These are phyloP conservation scores for Rhizopus arrhizus DNA, from an alignment of 371 early-diverging fungal species.

Conservation along the genomic window DNA sequence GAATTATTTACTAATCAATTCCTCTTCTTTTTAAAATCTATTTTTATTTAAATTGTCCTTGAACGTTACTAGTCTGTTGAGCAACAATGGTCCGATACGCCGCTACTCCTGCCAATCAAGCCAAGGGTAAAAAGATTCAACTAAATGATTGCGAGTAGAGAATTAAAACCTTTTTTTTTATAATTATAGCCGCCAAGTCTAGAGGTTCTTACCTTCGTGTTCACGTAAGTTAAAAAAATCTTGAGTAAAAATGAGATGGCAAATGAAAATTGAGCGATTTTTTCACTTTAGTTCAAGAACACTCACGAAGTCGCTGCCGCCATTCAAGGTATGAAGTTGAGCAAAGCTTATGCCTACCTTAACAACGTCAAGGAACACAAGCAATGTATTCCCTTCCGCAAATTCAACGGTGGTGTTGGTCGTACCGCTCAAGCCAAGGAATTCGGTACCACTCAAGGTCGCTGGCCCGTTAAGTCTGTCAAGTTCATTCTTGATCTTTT, in stretches of 20 bases:
- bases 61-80: slow-evolving; percentile 8
- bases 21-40: not conserved
- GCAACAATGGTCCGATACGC: slow-evolving; percentile 41
- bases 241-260: too few species aligned
- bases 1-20: not conserved
- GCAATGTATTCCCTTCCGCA: slow-evolving; percentile 98
- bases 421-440: slow-evolving; percentile 98
- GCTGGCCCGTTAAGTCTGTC: slow-evolving; percentile 99
- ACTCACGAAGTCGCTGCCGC: slow-evolving; percentile 97
- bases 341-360: slow-evolving; percentile 95
- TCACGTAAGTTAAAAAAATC: slow-evolving; percentile 29
- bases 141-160: not conserved
- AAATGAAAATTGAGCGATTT: not conserved
- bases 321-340: slow-evolving; percentile 91
- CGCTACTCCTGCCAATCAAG: slow-evolving; percentile 32
- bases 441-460: slow-evolving; percentile 92
- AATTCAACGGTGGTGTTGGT: slow-evolving; percentile 97
- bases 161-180: slow-evolving; percentile 1
- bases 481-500: slow-evolving; percentile 92
- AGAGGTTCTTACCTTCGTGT: slow-evolving; percentile 48
- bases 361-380: slow-evolving; percentile 96
- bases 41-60: not conserved
- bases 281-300: slow-evolving; percentile 79
- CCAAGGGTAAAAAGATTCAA: slow-evolving; percentile 22
- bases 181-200: slow-evolving; percentile 34